phyloP scores from a whole-genome alignment of 768 basidiomycete species.

The Kwoniella bestiolae region DNA sequence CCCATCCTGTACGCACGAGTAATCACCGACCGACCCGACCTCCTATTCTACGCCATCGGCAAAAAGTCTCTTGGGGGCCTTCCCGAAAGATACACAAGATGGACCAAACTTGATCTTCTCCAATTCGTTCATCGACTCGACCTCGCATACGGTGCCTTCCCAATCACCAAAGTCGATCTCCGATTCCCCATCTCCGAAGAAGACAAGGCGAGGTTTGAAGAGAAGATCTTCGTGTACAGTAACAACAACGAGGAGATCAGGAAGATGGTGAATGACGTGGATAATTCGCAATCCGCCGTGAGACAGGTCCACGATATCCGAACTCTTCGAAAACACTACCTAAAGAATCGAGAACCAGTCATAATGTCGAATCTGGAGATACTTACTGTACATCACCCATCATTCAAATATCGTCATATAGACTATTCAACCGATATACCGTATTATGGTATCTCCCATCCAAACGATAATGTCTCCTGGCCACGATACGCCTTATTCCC shows the following conservation, averaged over 20 bases:
- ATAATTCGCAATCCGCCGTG: not conserved
- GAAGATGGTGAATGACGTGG: not conserved
- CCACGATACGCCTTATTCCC: slow-evolving; percentile 8
- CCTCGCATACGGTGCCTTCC: not conserved
- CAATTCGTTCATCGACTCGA: slow-evolving; percentile 3
- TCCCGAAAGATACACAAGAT: not conserved
- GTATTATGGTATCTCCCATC: not conserved
- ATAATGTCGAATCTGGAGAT: not conserved
- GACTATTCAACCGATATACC: not conserved
- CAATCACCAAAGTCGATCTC: not conserved
- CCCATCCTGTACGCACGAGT: slow-evolving; percentile 14
- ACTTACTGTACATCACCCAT: not conserved
- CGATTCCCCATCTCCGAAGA: not conserved
- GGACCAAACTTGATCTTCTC: slow-evolving; percentile 8
- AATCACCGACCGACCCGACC: not conserved
- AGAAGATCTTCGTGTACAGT: not conserved
- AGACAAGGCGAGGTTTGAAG: slow-evolving; percentile 1
- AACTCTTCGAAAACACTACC: not conserved
- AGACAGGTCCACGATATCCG: not conserved
- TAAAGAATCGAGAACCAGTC: not conserved
- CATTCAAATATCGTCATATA: not conserved
- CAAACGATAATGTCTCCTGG: not conserved
- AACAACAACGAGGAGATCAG: not conserved
- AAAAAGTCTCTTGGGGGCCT: not conserved
- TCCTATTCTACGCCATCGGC: not conserved